phyloP scores from a whole-genome alignment of 805 yeast genomes.

The Nematodospora valgi region DNA sequence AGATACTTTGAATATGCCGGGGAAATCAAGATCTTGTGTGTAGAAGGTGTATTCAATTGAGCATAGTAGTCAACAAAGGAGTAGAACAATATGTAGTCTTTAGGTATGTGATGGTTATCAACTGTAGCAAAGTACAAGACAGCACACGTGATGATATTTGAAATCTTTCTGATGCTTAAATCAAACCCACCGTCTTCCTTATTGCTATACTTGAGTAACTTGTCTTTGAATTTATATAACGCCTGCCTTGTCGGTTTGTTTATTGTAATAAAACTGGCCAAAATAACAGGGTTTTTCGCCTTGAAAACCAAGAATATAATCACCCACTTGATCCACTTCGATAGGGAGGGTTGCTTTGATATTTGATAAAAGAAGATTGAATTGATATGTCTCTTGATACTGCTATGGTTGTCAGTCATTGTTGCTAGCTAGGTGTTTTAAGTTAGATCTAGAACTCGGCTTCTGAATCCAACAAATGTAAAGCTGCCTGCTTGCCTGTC shows the following conservation, averaged over 20 bases:
- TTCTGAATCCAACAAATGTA: no score
- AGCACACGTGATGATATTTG: conserved; percentile 22
- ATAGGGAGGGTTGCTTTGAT: no score
- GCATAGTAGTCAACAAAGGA: conserved; percentile 28
- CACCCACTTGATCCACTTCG: conserved; percentile 29
- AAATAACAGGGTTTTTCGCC: conserved; percentile 8
- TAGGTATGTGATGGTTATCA: conserved; percentile 26
- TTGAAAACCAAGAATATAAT: conserved; percentile 21
- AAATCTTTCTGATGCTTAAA: background rate
- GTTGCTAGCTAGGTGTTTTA: no score
- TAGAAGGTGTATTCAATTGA: conserved; percentile 31
- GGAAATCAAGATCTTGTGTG: conserved; percentile 24
- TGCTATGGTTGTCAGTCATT: no score
- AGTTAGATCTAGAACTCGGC: no score
- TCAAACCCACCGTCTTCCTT: background rate
- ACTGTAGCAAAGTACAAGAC: conserved; percentile 26
- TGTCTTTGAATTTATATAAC: background rate
- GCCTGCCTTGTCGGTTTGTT: background rate
- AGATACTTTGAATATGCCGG: conserved; percentile 23
- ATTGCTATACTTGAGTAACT: background rate
- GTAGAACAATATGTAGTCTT: conserved; percentile 36
- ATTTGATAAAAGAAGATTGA: no score
- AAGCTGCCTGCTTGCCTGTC: no score
- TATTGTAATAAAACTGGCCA: conserved; percentile 1
- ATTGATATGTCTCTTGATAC: no score